Evolutionary conservation across 768 basidiomycete species (phyloP), one percentile per base, ranked within the genome.

Genomic region (Tricholoma hemisulphureum): DNA sequence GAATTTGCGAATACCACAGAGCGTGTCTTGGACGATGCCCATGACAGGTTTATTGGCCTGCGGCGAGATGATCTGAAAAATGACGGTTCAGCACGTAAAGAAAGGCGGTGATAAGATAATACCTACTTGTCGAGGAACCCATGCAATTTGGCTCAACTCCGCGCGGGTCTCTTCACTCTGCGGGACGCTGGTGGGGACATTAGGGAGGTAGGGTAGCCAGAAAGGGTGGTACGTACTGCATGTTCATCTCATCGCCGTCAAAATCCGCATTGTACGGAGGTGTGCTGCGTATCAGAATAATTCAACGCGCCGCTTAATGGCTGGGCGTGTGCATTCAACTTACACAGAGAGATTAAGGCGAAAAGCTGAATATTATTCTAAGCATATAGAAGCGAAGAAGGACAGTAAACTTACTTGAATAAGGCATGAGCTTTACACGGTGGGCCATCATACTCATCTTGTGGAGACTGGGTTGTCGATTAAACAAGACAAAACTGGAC

Each of bases 401-500:
- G 28, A 4, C 23, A 9, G 45, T 32, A 11, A 7, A 82, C 93
- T 71, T 67, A 95, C 93, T 98, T 20, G 95, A 98, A 74, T 98
- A 98, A 11, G 93, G 91, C 95, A 98, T 97, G 59, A 98, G 77
- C 67, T 91, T 93, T 28, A 98, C 92, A 32, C 95, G 87, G 77
- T 98, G 97, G 73, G 92, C 92, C 97, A 98, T 98, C 97, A 98
- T 98, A 81, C 94, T 96, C 97, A 98, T 98, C 75, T 99, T 99
- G 74, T 99, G 97, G 73, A 98, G 75, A 82, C 88, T 91, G 10
- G 97, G 97, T 70, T 99, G 97, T 53, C 97, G 95, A 72, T 99
- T 98, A 79, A 99, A 98, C 53, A 99, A 77, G 20, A 98, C 91
- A 63, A 80, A 95, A 67, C 93, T 95, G 59, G 6, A 32, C 35